Evolutionary conservation across 192 early-diverging fungal genomes (phyloP).

Genomic region (Coemansia sp.): DNA sequence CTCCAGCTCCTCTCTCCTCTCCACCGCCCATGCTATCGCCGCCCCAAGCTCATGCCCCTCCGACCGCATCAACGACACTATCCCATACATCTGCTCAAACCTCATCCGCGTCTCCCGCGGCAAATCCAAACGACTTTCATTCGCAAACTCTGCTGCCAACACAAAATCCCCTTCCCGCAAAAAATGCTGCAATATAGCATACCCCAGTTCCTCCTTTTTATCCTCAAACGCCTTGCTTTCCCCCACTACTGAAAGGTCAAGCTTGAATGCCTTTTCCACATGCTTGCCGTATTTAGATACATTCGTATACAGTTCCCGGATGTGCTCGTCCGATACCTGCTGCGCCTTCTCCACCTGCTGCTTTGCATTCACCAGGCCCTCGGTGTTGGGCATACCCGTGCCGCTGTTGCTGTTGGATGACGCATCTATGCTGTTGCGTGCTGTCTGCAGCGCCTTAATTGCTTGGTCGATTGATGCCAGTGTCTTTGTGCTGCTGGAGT

Average conservation of each 20-base stretch:
- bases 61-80: conserved; percentile 59
- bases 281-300: conserved; percentile 69
- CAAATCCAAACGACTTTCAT: conserved; percentile 49
- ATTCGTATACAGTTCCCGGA: conserved; percentile 63
- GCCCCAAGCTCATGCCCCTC: conserved; percentile 56
- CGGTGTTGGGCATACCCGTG: conserved; percentile 18
- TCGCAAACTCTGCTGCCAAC: conserved; percentile 56
- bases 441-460: conserved; percentile 42
- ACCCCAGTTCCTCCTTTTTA: conserved; percentile 61
- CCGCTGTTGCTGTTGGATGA: not conserved
- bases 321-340: conserved; percentile 44
- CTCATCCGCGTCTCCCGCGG: conserved; percentile 55
- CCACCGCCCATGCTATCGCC: conserved; percentile 76
- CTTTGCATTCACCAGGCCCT: conserved; percentile 24
- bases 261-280: conserved; percentile 75
- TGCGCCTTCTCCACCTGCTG: not conserved
- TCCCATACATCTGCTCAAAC: conserved; percentile 81
- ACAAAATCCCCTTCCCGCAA: conserved; percentile 86
- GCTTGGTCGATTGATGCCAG: conserved; percentile 48
- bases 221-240: conserved; percentile 63
- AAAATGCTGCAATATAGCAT: conserved; percentile 71
- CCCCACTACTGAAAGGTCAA: conserved; percentile 56
- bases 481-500: conserved; percentile 49
- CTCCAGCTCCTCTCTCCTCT: conserved; percentile 57
- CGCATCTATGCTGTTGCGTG: conserved; percentile 7